These are phyloP conservation scores for Globisporangium acanthophoron DNA, from an alignment of 352 stramenopile genomes.

Conservation along the genomic window DNA sequence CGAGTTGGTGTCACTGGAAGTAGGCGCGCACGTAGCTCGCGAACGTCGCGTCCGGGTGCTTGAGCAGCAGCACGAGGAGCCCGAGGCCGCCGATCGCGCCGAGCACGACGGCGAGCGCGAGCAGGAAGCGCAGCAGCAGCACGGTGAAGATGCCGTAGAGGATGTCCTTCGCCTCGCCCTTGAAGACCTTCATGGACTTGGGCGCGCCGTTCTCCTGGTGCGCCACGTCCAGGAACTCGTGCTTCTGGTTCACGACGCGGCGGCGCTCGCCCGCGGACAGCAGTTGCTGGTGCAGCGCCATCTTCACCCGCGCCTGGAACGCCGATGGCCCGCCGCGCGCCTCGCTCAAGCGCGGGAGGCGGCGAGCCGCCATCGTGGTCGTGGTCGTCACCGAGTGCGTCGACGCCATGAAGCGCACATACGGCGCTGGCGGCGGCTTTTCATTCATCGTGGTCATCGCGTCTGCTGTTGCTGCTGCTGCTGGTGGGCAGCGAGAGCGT, in stretches of 20 bases:
- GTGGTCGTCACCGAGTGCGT: background rate
- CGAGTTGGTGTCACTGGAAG: background rate
- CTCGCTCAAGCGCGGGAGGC: slow-evolving; percentile 4
- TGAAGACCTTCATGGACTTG: slow-evolving; percentile 57
- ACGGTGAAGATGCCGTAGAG: slow-evolving; percentile 58
- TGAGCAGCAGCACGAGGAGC: slow-evolving; percentile 30
- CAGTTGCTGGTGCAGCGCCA: slow-evolving; percentile 15
- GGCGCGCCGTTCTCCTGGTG: slow-evolving; percentile 40
- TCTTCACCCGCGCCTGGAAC: slow-evolving; percentile 19
- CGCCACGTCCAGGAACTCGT: slow-evolving; percentile 26
- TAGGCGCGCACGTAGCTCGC: slow-evolving; percentile 20
- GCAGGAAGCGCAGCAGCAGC: slow-evolving; percentile 46
- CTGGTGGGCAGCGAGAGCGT: background rate
- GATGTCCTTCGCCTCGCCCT: slow-evolving; percentile 46
- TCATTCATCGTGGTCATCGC: background rate
- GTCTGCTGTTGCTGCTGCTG: background rate
- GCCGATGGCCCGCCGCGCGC: slow-evolving; percentile 1
- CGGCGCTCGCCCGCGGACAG: slow-evolving; percentile 17
- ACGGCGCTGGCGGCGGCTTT: background rate
- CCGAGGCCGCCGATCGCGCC: slow-evolving; percentile 25
- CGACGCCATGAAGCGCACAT: background rate
- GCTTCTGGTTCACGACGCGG: slow-evolving; percentile 24
- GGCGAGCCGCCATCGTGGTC: slow-evolving; percentile 3
- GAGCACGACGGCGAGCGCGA: slow-evolving; percentile 32
- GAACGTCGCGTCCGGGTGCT: slow-evolving; percentile 25